These are phyloP conservation scores for Monascus purpureus DNA, from an alignment of 495 filamentous ascomycete species.

Conservation along the genomic window DNA sequence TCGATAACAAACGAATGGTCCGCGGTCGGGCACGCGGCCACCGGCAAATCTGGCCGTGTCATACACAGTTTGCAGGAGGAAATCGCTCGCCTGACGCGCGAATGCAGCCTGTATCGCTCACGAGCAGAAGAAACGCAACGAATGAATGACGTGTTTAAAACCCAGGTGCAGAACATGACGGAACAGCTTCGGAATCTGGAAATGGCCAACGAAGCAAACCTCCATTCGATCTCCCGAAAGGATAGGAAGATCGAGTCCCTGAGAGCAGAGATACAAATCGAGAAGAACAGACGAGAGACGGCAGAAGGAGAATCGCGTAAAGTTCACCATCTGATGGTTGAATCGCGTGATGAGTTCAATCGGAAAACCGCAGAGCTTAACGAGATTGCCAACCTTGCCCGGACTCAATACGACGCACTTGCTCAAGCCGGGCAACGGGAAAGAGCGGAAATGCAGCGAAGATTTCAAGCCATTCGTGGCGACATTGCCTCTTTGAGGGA, in stretches of 20 bases:
- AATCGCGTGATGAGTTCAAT: slow-evolving; percentile 39
- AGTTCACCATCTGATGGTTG: slow-evolving; percentile 45
- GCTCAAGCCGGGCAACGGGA: slow-evolving; percentile 44
- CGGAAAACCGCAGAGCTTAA: slow-evolving; percentile 48
- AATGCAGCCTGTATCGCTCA: slow-evolving; percentile 58
- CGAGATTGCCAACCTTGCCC: slow-evolving; percentile 37
- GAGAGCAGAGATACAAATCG: slow-evolving; percentile 48
- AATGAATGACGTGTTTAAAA: slow-evolving; percentile 56
- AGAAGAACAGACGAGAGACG: slow-evolving; percentile 46
- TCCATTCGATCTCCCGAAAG: slow-evolving; percentile 56
- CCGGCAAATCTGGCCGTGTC: slow-evolving; percentile 85
- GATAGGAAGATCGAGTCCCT: slow-evolving; percentile 70
- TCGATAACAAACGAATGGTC: slow-evolving; percentile 44
- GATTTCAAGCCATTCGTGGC: slow-evolving; percentile 16
- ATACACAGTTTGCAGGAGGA: slow-evolving; percentile 83
- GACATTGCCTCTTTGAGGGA: slow-evolving; percentile 22
- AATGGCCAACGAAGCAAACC: slow-evolving; percentile 58
- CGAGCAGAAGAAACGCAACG: slow-evolving; percentile 60
- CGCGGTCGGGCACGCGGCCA: slow-evolving; percentile 62
- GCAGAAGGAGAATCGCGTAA: slow-evolving; percentile 51
- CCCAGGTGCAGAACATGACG: slow-evolving; percentile 52
- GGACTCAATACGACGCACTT: slow-evolving; percentile 57
- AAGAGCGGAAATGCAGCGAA: slow-evolving; percentile 29
- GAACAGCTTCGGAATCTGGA: slow-evolving; percentile 48
- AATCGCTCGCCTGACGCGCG: slow-evolving; percentile 70